A percentile compares a stretch with the other conserved stretches of the same genome.
Conservation (phyloP, 441 rosid genomes). For the Jatropha multifida region DNA sequence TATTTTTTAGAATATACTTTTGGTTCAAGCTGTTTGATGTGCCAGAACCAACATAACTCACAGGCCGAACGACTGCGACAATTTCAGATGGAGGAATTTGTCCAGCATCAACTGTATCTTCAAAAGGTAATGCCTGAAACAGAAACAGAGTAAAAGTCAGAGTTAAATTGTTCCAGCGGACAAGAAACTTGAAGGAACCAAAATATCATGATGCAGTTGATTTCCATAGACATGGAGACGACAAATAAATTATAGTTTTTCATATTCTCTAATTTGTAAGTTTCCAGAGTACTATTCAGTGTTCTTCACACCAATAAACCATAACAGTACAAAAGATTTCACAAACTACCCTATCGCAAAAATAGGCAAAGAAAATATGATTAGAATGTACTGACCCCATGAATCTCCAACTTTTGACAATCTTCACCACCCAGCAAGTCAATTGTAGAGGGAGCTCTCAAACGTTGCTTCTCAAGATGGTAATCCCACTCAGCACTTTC, state of each 20-base stretch:
- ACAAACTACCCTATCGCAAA: not conserved
- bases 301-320: not conserved
- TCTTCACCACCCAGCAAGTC: slow-evolving; percentile 50
- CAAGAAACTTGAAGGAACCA: not conserved
- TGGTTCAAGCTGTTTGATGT: slow-evolving; percentile 48
- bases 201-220: not conserved
- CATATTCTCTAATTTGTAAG: slow-evolving; percentile 1
- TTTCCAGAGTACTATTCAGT: not conserved
- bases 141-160: slow-evolving; percentile 13
- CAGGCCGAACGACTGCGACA: slow-evolving; percentile 78
- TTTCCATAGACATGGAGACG: not conserved
- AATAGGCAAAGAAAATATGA: slow-evolving; percentile 3
- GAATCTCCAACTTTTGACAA: slow-evolving; percentile 48
- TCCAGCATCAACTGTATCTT: slow-evolving; percentile 46
- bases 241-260: not conserved
- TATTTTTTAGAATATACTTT: slow-evolving; percentile 46
- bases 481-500: slow-evolving; percentile 46
- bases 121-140: slow-evolving; percentile 47
- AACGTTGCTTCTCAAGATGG: slow-evolving; percentile 41
- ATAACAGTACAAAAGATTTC: not conserved
- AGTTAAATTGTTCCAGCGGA: not conserved
- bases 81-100: slow-evolving; percentile 44
- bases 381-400: slow-evolving; percentile 47
- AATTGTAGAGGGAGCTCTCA: slow-evolving; percentile 53
- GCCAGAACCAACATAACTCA: slow-evolving; percentile 37